phyloP scores from a whole-genome alignment of 1,284 basidiomycete species.

The Lignosus rhinocerotis region DNA sequence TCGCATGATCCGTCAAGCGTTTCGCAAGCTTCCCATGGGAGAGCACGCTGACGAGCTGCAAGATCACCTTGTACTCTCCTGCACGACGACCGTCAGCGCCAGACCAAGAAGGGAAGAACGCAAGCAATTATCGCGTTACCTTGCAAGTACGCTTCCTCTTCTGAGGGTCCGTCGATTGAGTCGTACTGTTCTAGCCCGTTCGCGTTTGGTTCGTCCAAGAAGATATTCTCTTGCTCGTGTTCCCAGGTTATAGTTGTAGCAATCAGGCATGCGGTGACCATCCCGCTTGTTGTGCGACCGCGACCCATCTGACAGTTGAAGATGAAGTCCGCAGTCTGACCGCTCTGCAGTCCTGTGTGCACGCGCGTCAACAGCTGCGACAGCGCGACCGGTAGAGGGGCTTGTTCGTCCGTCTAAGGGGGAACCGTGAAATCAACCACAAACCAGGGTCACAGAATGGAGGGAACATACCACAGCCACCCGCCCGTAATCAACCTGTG shows the following conservation, averaged over 20 bases:
- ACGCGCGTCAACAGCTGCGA: constrained; percentile 79
- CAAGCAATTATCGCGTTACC: constrained; percentile 46
- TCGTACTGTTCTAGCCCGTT: constrained; percentile 52
- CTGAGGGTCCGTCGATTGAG: constrained; percentile 74
- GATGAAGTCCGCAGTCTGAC: constrained; percentile 73
- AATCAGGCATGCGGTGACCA: constrained; percentile 88
- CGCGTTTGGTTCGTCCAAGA: constrained; percentile 34
- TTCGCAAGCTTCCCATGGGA: constrained; percentile 93
- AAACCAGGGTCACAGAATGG: neutral
- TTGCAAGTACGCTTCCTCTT: constrained; percentile 85
- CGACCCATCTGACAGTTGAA: constrained; percentile 89
- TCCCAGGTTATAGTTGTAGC: constrained; percentile 74
- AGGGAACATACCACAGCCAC: constrained; percentile 73
- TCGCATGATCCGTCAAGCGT: constrained; percentile 82
- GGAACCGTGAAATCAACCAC: constrained; percentile 5
- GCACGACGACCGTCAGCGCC: constrained; percentile 1
- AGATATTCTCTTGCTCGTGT: constrained; percentile 37
- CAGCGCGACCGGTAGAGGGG: constrained; percentile 86
- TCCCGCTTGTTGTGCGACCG: constrained; percentile 88
- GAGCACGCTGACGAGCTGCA: constrained; percentile 91
- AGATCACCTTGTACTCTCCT: constrained; percentile 97
- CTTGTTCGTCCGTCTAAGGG: constrained; percentile 92
- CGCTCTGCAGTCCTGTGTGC: constrained; percentile 50
- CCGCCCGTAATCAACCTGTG: constrained; percentile 83
- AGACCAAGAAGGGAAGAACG: neutral